A percentile compares a stretch with the other conserved stretches of the same genome.
These are phyloP conservation scores for Prunus fruticosa DNA, from an alignment of 306 rosid genomes.

Conservation along the genomic window DNA sequence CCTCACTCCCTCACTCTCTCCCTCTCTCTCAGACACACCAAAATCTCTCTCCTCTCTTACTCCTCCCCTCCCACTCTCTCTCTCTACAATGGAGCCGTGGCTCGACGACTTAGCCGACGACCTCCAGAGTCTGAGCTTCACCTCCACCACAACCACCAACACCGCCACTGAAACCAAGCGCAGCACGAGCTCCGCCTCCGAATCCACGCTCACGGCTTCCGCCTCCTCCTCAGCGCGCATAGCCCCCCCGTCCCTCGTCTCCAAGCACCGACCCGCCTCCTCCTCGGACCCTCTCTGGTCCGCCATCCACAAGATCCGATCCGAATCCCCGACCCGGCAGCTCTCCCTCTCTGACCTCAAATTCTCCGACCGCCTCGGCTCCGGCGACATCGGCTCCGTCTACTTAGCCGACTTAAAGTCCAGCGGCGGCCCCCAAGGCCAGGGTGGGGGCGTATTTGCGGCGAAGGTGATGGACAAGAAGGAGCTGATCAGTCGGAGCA, in stretches of 20 bases:
- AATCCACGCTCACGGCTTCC: conserved; percentile 54
- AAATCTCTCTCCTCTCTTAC: background rate
- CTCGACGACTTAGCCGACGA: conserved; percentile 74
- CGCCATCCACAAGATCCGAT: conserved; percentile 70
- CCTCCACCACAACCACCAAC: conserved; percentile 49
- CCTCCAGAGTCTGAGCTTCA: conserved; percentile 72
- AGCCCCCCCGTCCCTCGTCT: conserved; percentile 9
- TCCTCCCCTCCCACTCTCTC: background rate
- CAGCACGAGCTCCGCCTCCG: conserved; percentile 73
- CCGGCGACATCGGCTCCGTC: conserved; percentile 83
- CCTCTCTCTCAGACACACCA: conserved; percentile 2
- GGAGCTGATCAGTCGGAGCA: conserved; percentile 62
- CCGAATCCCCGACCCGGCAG: conserved; percentile 48
- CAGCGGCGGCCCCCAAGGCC: background rate
- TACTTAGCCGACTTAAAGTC: conserved; percentile 54
- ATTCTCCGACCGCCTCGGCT: conserved; percentile 57
- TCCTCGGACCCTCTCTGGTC: conserved; percentile 70
- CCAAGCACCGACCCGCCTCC: conserved; percentile 44
- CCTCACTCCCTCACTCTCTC: conserved; percentile 11
- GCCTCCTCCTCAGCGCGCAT: conserved; percentile 41
- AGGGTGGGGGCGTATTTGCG: conserved; percentile 42
- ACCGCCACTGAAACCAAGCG: conserved; percentile 44
- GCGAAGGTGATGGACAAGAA: conserved; percentile 90
- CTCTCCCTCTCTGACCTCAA: conserved; percentile 66
- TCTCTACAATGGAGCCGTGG: conserved; percentile 63